Percentiles rank a stretch among this genome's conserved stretches.
Conservation (phyloP, 768 basidiomycete species). For the Hygrophoropsis aurantiaca region DNA sequence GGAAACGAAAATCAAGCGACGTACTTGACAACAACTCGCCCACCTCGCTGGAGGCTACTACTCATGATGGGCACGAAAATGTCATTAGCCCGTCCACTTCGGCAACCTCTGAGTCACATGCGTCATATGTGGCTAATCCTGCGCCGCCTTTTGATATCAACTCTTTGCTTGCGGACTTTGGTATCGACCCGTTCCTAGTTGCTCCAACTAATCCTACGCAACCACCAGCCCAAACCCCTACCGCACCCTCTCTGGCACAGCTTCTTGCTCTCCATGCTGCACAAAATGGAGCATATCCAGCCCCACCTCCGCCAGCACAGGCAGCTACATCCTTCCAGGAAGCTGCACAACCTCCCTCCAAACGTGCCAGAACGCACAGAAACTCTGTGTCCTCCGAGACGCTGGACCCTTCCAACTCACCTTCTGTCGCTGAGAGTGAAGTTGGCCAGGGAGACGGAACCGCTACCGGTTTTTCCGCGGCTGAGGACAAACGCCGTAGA, state of each 20-base stretch:
- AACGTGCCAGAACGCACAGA: constrained; percentile 60
- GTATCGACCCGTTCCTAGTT: constrained; percentile 42
- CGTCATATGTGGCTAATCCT: constrained; percentile 31
- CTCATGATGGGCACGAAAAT: constrained; percentile 58
- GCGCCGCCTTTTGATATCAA: constrained; percentile 45
- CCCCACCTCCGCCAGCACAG: constrained; percentile 15
- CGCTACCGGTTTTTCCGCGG: constrained; percentile 40
- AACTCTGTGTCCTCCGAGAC: constrained; percentile 34
- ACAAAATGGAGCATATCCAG: constrained; percentile 24
- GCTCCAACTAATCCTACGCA: constrained; percentile 27
- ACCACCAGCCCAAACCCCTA: constrained; percentile 22
- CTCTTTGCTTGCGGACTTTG: constrained; percentile 35
- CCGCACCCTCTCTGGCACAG: constrained; percentile 65
- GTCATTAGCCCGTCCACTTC: constrained; percentile 48
- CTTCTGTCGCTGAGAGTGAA: constrained; percentile 29
- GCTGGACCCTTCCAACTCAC: constrained; percentile 28
- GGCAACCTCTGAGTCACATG: constrained; percentile 23
- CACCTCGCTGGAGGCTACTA: constrained; percentile 28
- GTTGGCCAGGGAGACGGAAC: constrained; percentile 11
- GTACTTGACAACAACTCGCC: constrained; percentile 42
- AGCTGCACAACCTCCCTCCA: constrained; percentile 37
- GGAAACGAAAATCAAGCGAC: constrained; percentile 33
- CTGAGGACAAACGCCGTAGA: constrained; percentile 90
- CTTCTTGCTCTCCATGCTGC: constrained; percentile 60
- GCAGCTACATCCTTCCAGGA: constrained; percentile 16